These are phyloP conservation scores for Suhomyces bolitotheri DNA, from an alignment of 1,139 yeast genomes.

Conservation along the genomic window DNA sequence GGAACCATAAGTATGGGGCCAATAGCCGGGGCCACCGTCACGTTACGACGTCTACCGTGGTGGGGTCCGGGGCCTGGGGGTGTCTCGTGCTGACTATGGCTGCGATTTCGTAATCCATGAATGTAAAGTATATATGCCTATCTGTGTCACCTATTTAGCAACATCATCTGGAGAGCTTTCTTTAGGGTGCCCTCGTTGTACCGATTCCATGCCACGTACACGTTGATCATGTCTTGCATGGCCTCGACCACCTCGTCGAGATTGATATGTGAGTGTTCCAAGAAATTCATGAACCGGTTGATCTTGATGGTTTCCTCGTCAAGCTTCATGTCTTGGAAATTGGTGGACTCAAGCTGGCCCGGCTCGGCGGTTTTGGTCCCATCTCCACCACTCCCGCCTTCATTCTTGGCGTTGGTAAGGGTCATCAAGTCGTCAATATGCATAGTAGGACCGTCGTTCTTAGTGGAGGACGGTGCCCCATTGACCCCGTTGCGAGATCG, in stretches of 20 bases:
- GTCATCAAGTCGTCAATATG: slow-evolving; percentile 45
- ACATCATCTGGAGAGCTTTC: slow-evolving; percentile 44
- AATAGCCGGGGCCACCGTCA: too few species aligned
- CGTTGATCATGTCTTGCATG: slow-evolving; percentile 74
- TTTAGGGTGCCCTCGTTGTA: slow-evolving; percentile 63
- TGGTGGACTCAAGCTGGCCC: slow-evolving; percentile 18
- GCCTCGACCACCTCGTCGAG: slow-evolving; percentile 75
- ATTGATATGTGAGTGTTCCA: slow-evolving; percentile 76
- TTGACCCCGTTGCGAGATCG: slow-evolving; percentile 14
- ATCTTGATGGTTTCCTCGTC: slow-evolving; percentile 48
- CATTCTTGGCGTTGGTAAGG: slow-evolving; percentile 14
- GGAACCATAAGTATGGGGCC: too few species aligned
- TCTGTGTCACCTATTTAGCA: slow-evolving; percentile 29
- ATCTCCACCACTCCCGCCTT: neutral
- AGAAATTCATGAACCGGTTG: slow-evolving; percentile 58
- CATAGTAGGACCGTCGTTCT: slow-evolving; percentile 19
- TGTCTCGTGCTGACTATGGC: too few species aligned
- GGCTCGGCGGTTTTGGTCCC: neutral
- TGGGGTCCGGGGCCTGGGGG: too few species aligned
- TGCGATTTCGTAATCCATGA: too few species aligned
- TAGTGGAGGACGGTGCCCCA: slow-evolving; percentile 3
- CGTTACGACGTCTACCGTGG: too few species aligned
- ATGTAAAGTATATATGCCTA: too few species aligned
- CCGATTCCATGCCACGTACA: slow-evolving; percentile 82
- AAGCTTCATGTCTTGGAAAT: slow-evolving; percentile 29